Base-by-base conservation (phyloP, 1,284 basidiomycete genomes). In the Apiotrichum brassicae region DNA sequence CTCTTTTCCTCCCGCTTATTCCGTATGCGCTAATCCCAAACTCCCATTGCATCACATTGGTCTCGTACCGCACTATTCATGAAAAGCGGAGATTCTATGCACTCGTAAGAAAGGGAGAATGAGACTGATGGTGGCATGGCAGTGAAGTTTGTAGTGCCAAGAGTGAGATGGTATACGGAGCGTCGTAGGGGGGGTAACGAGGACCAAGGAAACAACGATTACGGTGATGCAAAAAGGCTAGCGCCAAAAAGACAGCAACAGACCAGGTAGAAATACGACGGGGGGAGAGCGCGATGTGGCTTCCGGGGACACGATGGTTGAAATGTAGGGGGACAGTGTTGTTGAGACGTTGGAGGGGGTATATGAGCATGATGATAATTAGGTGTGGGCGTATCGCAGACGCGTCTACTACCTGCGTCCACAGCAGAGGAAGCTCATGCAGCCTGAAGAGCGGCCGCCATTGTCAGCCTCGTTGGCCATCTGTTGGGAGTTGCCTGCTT, bases 381-480 rank as follows among this genome's bases (percentile, higher is more conserved):
- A 23, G 30, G 8, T 18, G 43, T 26, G 16, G 14, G 14, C 25
- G 14, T 14, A 35, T 16, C 28, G 41, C 26, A 7, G 6, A 22
- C 26, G 26, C 20, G 26, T 11, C 37, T 37, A 30, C 56, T 64
- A 71, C 59, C 66, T 53, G 56, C 64, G 66, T 39, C 63, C 60
- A 16, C 71, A 69, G 56, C 71, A 73, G 33, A 73, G 54, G 57
- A 70, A 62, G 39, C 60, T 57, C 43, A 73, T 45, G 48, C 71
- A 68, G 12, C 65, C 67, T 6, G 65, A 63, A 40, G 66, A 65
- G 36, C 53, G 50, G 20, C 47, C 28, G 14, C 9, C 49, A 47
- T 66, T 71, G 48, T 73, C 70, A 20, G 59, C 63, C 43, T 70
- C 71, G 20, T 65, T 65, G 25, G 59, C 56, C 43, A 68, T 65